Evolutionary conservation across 768 basidiomycete genomes (phyloP), one percentile per base, ranked within the genome.

Genomic region (Russula dissimulans): DNA sequence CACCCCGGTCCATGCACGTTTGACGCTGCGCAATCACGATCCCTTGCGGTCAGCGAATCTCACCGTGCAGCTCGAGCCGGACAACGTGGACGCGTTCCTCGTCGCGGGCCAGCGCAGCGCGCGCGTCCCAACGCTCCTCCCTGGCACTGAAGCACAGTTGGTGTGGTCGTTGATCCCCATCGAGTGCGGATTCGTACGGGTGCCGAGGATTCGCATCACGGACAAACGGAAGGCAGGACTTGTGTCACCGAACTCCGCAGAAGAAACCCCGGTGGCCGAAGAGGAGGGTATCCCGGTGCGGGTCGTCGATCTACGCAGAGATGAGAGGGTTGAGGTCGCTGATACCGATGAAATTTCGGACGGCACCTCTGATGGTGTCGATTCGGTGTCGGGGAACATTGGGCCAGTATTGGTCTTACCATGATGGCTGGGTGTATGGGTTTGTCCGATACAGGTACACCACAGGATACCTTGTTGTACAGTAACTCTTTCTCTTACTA

Each of bases 61-160:
- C 38, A 76, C 81, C 11, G 78, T 93, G 9, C 81, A 86, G 38
- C 77, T 94, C 32, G 92, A 95, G 56, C 78, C 83, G 1, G 84
- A 86, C 61, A 61, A 73, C 0, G 72, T 79, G 12, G 89, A 90
- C 44, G 77, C 79, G n/a, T 95, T 97, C 71, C 82, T 94, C 15
- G 81, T 93, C 45, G 81, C 89, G 3, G 94, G 95, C 0, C 69
- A 88, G 39, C 77, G 89, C 49, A 80, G 75, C 51, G 82, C 83
- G 3, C 79, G 84, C 10, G 64, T 91, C 9, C 85, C 90, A 3
- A 72, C 87, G 47, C 73, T 97, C n/a, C 74, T 89, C 45, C 87
- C 92, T 0, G 85, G 85, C 5, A 74, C 77, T 31, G 89, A 91
- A 69, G 84, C 84, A 65, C 77, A 71, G 59, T 54, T 91, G 22